Conservation (phyloP, 2,329 filamentous ascomycete genomes). For the Fusarium papillatum region DNA sequence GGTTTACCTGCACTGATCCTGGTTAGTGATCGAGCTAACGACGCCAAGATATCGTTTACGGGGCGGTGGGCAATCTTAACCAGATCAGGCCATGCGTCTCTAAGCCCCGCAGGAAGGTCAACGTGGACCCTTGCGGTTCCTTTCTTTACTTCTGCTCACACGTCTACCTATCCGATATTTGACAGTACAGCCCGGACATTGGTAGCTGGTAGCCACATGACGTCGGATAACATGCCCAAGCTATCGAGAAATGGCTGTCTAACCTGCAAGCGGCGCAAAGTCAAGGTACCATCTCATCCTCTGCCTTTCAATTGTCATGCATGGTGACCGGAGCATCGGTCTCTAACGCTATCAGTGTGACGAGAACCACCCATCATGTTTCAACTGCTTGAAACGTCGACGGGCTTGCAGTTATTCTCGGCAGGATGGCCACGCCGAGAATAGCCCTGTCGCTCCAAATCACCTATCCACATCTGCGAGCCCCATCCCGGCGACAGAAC, state of each 20-base stretch:
- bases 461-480: not conserved
- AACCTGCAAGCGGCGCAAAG: not conserved
- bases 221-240: not conserved
- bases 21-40: not conserved
- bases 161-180: not conserved
- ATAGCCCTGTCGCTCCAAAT: not conserved
- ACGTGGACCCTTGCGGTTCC: not conserved
- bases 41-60: not conserved
- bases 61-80: not conserved
- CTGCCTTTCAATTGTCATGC: not conserved
- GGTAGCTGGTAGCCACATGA: not conserved
- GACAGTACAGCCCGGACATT: not conserved
- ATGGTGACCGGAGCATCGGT: not conserved
- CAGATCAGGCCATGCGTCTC: not conserved
- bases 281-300: not conserved
- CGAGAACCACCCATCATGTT: not conserved
- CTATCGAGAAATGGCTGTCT: not conserved
- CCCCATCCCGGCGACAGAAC: not conserved
- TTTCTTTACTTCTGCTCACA: not conserved
- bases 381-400: not conserved
- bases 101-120: not conserved
- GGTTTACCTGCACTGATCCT: not conserved
- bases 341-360: not conserved
- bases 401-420: not conserved
- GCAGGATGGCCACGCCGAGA: not conserved